Percentiles rank a stretch among this genome's conserved stretches.
These are phyloP conservation scores for Magnolia sinica DNA, from an alignment of 164 flowering plant species.

Conservation along the genomic window DNA sequence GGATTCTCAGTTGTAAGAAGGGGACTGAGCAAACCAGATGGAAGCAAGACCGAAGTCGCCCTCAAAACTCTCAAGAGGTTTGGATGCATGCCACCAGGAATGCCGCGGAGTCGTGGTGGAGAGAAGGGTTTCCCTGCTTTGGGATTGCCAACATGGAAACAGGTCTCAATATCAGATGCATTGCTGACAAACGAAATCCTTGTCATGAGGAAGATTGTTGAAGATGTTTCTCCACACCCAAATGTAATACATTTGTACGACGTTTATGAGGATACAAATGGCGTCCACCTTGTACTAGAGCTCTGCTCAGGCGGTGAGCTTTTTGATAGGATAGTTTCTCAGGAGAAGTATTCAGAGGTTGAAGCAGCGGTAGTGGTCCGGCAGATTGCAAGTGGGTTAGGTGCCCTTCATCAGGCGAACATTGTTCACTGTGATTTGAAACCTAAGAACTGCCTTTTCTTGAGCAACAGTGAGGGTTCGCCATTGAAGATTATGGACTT, in stretches of 20 bases:
- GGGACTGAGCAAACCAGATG: conserved; percentile 34
- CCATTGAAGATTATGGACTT: conserved; percentile 87
- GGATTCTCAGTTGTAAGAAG: conserved; percentile 71
- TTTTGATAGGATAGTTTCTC: conserved; percentile 69
- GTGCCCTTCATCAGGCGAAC: conserved; percentile 47
- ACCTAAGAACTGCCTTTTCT: conserved; percentile 75
- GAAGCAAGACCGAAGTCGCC: conserved; percentile 39
- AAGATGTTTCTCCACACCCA: conserved; percentile 61
- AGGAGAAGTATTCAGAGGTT: conserved; percentile 45
- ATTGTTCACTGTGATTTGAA: conserved; percentile 76
- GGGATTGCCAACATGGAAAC: conserved; percentile 35
- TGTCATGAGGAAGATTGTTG: conserved; percentile 68
- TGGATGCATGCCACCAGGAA: conserved; percentile 17
- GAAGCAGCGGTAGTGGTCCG: conserved; percentile 60
- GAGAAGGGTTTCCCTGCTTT: conserved; percentile 17
- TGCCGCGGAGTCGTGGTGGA: conserved; percentile 10
- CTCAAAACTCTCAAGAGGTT: conserved; percentile 64
- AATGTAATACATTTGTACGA: conserved; percentile 71
- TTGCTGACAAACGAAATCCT: conserved; percentile 68
- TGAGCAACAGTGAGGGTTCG: conserved; percentile 36
- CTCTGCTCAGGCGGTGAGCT: conserved; percentile 80
- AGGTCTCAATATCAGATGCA: conserved; percentile 54
- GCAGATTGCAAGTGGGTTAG: conserved; percentile 59
- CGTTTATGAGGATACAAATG: conserved; percentile 56
- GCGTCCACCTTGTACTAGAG: conserved; percentile 66